These are phyloP conservation scores for Phytophthora cajani DNA, from an alignment of 352 stramenopile species.

Conservation along the genomic window DNA sequence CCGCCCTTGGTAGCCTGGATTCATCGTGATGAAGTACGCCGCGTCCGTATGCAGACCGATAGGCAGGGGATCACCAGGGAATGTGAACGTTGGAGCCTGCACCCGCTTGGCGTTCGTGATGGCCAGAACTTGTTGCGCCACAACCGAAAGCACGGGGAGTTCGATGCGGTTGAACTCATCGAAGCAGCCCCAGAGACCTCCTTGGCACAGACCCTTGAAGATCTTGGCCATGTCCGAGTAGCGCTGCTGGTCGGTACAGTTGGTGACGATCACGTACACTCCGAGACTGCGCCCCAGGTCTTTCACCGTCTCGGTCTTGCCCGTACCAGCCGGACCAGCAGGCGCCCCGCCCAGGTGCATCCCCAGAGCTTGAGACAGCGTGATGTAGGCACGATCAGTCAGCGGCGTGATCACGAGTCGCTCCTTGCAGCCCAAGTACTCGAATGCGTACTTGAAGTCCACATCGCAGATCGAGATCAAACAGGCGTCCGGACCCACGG, in stretches of 20 bases:
- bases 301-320: conserved; percentile 93
- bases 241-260: conserved; percentile 92
- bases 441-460: conserved; percentile 93
- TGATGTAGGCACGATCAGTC: conserved; percentile 93
- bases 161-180: conserved; percentile 95
- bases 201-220: conserved; percentile 93
- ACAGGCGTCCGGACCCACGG: conserved; percentile 89
- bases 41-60: conserved; percentile 69
- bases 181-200: conserved; percentile 91
- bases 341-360: conserved; percentile 91
- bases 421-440: conserved; percentile 94
- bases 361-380: conserved; percentile 87
- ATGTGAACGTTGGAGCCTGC: conserved; percentile 58
- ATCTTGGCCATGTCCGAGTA: conserved; percentile 95
- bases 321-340: conserved; percentile 88
- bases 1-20: conserved; percentile 92
- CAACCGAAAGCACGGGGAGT: conserved; percentile 92
- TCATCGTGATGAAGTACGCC: conserved; percentile 95
- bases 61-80: conserved; percentile 66
- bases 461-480: conserved; percentile 95
- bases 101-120: conserved; percentile 81
- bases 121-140: conserved; percentile 92
- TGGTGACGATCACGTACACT: conserved; percentile 93
- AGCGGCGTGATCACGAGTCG: conserved; percentile 90
- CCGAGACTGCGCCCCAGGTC: conserved; percentile 91